Percentiles rank a stretch among this genome's conserved stretches.
phyloP scores from a whole-genome alignment of 257 asterid genomes.

The Solanum neorickii region DNA sequence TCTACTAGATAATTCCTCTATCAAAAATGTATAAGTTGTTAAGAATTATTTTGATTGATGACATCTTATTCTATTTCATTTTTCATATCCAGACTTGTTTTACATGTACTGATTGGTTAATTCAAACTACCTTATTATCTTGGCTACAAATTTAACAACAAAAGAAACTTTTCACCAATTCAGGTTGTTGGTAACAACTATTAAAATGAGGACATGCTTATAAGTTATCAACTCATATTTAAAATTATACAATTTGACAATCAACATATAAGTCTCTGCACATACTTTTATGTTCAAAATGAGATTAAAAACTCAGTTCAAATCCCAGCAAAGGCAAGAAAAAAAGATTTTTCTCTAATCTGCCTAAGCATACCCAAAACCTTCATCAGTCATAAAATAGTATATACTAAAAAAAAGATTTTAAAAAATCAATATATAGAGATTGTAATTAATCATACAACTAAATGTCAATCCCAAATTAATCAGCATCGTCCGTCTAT shows the following conservation, averaged over 20 bases:
- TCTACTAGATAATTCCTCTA: not conserved
- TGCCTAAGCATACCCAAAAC: not conserved
- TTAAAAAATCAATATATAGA: not conserved
- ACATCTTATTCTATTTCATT: not conserved
- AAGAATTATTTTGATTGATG: not conserved
- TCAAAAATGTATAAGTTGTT: not conserved
- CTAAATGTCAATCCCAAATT: not conserved
- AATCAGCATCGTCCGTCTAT: not conserved
- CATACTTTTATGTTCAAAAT: not conserved
- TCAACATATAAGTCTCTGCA: not conserved
- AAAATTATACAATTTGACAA: not conserved
- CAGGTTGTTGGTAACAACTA: not conserved
- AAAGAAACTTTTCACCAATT: not conserved
- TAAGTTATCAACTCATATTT: not conserved
- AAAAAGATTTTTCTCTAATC: not conserved
- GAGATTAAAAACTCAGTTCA: not conserved
- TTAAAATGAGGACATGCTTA: not conserved
- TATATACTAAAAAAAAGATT: not conserved
- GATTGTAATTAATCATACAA: not conserved
- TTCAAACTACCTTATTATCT: not conserved
- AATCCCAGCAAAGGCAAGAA: not conserved
- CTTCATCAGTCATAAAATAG: not conserved
- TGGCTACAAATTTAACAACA: not conserved
- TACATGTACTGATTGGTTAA: not conserved
- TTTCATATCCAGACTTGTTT: not conserved